Base-by-base conservation (phyloP, 225 moss, liverwort and hornwort species). In the Sphagnum tenellum region DNA sequence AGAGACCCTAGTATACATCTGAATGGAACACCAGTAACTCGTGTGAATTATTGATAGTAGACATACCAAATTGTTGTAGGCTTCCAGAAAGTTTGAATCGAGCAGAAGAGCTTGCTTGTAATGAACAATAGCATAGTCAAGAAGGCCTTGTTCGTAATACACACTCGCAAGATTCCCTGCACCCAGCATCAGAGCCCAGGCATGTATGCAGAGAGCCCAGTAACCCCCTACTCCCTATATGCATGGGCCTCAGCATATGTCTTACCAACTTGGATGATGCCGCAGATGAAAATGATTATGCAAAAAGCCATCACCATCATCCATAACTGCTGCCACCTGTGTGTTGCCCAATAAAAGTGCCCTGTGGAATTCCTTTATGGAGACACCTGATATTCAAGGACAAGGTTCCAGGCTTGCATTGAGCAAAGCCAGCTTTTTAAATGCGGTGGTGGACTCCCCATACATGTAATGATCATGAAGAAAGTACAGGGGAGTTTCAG, bases 121-220 rank as follows among this genome's bases (percentile, higher is more conserved):
- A 83, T 89, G 72, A 66, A 77, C 71, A 64, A 98, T 98, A 54
- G 98, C 98, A 80, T 78, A 81, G 71, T 98, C 98, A 87, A 98
- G 82, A 69, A 89, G 89, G 74, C 90, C 90, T 83, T 90, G 93
- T 75, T 98, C 93, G 75, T 98, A 98, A 67, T 93, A 93, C 65
- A 98, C 89, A 88, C 98, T 98, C 83, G 98, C 98, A 79, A 98
- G 89, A 86, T 98, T 98, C 77, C 98, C 98, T 98, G 93, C 93
- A 89, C 90, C 76, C 84, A 96, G 76, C 92, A 78, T 81, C 90
- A 93, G 88, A 87, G 92, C 92, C 88, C 73, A 75, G 78, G 72
- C 80, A 81, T 84, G 89, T 86, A 92, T 96, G 84, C 89, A 89
- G 88, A 83, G 92, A 81, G 81, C 82, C 88, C 91, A 70, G 86